A percentile compares a stretch with the other conserved stretches of the same genome.
Evolutionary conservation across 306 rosid genomes (phyloP).

Genomic region (Inga leiocalycina): DNA sequence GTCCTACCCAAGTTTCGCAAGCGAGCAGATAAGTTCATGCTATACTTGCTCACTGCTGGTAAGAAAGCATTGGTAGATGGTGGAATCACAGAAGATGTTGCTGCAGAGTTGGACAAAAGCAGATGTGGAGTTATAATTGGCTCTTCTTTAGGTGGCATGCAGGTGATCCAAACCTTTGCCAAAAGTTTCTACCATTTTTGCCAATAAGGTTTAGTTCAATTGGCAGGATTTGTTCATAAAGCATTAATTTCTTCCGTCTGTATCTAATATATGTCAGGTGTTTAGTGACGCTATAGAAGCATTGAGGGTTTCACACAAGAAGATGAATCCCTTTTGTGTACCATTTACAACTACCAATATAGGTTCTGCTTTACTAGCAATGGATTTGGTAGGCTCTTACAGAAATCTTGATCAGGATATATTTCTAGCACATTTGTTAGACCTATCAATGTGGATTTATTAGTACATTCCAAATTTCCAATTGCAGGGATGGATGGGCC

Average conservation of each 20-base stretch:
- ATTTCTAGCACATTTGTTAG: not conserved
- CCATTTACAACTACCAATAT: conserved; percentile 75
- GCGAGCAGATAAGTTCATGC: conserved; percentile 77
- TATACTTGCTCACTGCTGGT: conserved; percentile 76
- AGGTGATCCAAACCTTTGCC: conserved; percentile 44
- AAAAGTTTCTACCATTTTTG: not conserved
- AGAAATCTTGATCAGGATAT: not conserved
- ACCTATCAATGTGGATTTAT: conserved; percentile 7
- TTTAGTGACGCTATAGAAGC: conserved; percentile 72
- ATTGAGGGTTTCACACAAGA: conserved; percentile 60
- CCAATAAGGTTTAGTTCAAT: not conserved
- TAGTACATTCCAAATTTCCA: not conserved
- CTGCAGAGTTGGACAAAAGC: conserved; percentile 49
- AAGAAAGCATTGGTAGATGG: conserved; percentile 76
- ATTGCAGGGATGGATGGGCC: conserved; percentile 79
- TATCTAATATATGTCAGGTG: conserved; percentile 45
- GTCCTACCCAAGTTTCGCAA: conserved; percentile 62
- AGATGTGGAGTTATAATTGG: conserved; percentile 79
- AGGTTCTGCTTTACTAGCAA: conserved; percentile 79
- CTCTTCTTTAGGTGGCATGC: conserved; percentile 80
- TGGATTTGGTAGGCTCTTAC: conserved; percentile 59
- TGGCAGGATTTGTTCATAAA: not conserved
- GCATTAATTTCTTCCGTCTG: not conserved
- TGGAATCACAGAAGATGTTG: conserved; percentile 64
- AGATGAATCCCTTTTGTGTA: conserved; percentile 78